phyloP scores from a whole-genome alignment of 179 eudicot species.

The Nepenthes alata region DNA sequence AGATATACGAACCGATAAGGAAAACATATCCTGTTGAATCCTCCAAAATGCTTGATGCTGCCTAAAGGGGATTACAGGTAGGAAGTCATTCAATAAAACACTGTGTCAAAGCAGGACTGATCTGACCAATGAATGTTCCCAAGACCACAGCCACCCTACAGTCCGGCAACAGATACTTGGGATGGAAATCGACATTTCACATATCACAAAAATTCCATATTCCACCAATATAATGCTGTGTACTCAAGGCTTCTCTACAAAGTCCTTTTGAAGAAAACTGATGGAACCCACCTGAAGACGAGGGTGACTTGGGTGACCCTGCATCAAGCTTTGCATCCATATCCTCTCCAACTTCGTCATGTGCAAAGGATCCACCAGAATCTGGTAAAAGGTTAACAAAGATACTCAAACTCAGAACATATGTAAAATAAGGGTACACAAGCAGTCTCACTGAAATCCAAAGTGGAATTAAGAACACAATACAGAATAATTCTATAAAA shows the following conservation, averaged over 20 bases:
- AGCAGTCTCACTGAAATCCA: background rate
- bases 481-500: too few species aligned
- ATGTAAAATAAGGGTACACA: background rate
- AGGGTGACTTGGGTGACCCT: slow-evolving; percentile 81
- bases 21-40: slow-evolving; percentile 32
- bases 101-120: slow-evolving; percentile 55
- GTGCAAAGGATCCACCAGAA: slow-evolving; percentile 63
- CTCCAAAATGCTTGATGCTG: slow-evolving; percentile 60
- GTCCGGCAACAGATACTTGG: slow-evolving; percentile 55
- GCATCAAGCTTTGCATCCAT: slow-evolving; percentile 43
- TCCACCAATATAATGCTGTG: slow-evolving; percentile 61
- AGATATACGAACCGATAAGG: slow-evolving; percentile 86
- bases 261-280: slow-evolving; percentile 93
- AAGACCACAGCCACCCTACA: slow-evolving; percentile 86
- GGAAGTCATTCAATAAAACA: slow-evolving; percentile 61
- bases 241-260: slow-evolving; percentile 87
- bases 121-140: slow-evolving; percentile 69
- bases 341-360: slow-evolving; percentile 67
- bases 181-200: slow-evolving; percentile 64
- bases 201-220: slow-evolving; percentile 50
- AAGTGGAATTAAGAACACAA: too few species aligned
- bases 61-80: slow-evolving; percentile 48
- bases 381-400: slow-evolving; percentile 42
- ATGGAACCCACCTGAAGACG: slow-evolving; percentile 99
- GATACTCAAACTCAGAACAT: background rate